Percentiles rank a stretch among this genome's conserved stretches.
These are phyloP conservation scores for Ogataea polymorpha DNA, from an alignment of 805 yeast species.

Conservation along the genomic window DNA sequence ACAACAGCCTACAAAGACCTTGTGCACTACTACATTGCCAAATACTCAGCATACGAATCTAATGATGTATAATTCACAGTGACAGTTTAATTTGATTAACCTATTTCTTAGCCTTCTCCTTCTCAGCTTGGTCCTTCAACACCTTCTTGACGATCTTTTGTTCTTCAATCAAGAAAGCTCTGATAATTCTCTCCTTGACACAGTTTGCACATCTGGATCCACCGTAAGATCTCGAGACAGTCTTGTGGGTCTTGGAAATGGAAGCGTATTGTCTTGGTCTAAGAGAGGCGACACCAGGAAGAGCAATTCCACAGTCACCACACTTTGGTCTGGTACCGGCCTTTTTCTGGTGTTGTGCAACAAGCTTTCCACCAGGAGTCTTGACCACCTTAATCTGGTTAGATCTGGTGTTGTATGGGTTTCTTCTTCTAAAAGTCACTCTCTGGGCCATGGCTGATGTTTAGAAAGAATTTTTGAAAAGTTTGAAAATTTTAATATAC, in stretches of 20 bases:
- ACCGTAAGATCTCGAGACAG: conserved; percentile 99
- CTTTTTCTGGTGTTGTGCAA: conserved; percentile 97
- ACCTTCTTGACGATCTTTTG: conserved; percentile 99
- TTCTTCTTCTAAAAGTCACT: conserved; percentile 98
- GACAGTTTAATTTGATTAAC: conserved; percentile 15
- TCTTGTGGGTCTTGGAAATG: conserved; percentile 93
- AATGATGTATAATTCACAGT: conserved; percentile 10
- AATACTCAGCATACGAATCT: conserved; percentile 20
- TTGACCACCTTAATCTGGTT: conserved; percentile 99
- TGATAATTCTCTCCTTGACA: conserved; percentile 98
- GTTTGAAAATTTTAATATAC: conserved; percentile 9
- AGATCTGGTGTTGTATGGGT: conserved; percentile 99
- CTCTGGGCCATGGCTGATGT: conserved; percentile 83
- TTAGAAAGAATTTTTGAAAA: conserved; percentile 8
- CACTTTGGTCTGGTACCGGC: conserved; percentile 81
- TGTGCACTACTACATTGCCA: conserved; percentile 37
- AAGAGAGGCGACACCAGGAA: conserved; percentile 76
- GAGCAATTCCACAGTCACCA: conserved; percentile 78
- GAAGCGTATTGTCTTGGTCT: conserved; percentile 98
- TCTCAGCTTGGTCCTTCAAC: conserved; percentile 91
- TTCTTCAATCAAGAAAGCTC: conserved; percentile 99
- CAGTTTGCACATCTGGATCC: conserved; percentile 98
- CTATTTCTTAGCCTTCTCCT: conserved; percentile 58
- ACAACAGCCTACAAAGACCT: conserved; percentile 39
- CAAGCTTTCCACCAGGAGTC: conserved; percentile 99